Evolutionary conservation across 371 early-diverging fungal species (phyloP).

Genomic region (Umbelopsis sp.): DNA sequence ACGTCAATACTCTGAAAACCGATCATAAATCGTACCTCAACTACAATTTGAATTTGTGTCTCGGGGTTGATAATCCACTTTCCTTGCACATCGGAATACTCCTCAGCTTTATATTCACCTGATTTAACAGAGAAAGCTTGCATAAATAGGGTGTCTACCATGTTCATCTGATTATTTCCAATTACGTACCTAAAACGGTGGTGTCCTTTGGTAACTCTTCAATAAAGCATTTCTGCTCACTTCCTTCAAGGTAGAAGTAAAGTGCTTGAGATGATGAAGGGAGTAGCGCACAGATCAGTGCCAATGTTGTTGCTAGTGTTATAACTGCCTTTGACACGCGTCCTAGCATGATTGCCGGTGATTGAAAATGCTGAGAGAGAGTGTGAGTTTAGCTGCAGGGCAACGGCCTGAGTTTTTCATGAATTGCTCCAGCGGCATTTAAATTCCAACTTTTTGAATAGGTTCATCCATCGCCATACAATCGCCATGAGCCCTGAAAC

Average conservation of each 20-base stretch:
- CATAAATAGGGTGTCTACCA: neutral
- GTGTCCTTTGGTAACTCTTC: conserved; percentile 94
- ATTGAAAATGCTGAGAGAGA: conserved; percentile 10
- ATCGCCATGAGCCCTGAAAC: neutral
- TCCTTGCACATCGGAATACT: conserved; percentile 68
- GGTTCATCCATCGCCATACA: neutral
- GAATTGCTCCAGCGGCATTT: conserved; percentile 17
- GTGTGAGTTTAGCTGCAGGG: neutral
- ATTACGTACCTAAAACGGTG: conserved; percentile 73
- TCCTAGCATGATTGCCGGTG: conserved; percentile 18
- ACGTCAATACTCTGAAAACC: neutral
- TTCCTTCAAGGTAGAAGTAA: conserved; percentile 90
- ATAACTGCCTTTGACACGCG: conserved; percentile 16
- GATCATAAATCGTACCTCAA: conserved; percentile 57
- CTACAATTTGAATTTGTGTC: conserved; percentile 74
- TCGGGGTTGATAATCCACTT: conserved; percentile 72
- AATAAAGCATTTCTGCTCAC: conserved; percentile 89
- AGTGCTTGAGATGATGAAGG: conserved; percentile 51
- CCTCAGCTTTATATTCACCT: conserved; percentile 84
- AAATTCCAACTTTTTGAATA: neutral
- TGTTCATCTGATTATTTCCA: neutral
- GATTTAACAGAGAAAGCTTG: conserved; percentile 6
- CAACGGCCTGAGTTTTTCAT: neutral
- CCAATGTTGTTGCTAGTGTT: conserved; percentile 8
- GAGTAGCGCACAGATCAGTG: conserved; percentile 10